Percentiles rank a stretch among this genome's conserved stretches.
Conservation (phyloP, 176 grass and related monocot genomes). For the Phoenix dactylifera region DNA sequence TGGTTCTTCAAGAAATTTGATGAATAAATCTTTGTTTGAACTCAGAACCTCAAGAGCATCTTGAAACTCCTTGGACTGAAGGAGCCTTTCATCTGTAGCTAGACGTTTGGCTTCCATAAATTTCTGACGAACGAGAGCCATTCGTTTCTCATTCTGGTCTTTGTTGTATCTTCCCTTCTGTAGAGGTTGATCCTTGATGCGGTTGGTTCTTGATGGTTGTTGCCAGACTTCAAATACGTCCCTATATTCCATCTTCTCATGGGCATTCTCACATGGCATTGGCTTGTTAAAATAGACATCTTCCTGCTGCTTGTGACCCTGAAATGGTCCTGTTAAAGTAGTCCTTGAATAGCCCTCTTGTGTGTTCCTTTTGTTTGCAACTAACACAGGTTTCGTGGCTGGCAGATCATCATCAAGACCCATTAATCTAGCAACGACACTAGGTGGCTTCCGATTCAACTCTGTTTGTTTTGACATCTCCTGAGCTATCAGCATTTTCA, state of each 20-base stretch:
- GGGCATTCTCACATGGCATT: slow-evolving; percentile 15
- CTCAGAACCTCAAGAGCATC: slow-evolving; percentile 77
- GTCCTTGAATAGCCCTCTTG: slow-evolving; percentile 21
- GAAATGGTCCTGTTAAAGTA: slow-evolving; percentile 19
- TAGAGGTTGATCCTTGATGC: slow-evolving; percentile 18
- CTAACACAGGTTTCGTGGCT: slow-evolving; percentile 27
- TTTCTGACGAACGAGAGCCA: slow-evolving; percentile 68
- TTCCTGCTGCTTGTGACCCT: neutral
- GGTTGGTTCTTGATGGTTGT: slow-evolving; percentile 34
- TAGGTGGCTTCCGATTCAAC: slow-evolving; percentile 49
- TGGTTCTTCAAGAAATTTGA: slow-evolving; percentile 91
- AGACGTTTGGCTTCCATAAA: slow-evolving; percentile 85
- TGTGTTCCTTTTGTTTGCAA: slow-evolving; percentile 23
- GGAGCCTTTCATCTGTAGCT: slow-evolving; percentile 50
- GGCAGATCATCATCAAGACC: slow-evolving; percentile 79
- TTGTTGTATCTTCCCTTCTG: slow-evolving; percentile 21
- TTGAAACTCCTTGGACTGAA: slow-evolving; percentile 72
- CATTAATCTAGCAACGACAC: slow-evolving; percentile 87
- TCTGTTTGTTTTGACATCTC: slow-evolving; percentile 52
- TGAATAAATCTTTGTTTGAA: slow-evolving; percentile 89
- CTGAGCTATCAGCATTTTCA: slow-evolving; percentile 56
- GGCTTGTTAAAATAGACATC: slow-evolving; percentile 21
- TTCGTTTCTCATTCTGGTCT: slow-evolving; percentile 35
- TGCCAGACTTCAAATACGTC: slow-evolving; percentile 65
- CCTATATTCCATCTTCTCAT: slow-evolving; percentile 55